Conservation (phyloP, 305 asterid genomes). For the Petunia hybrid region DNA sequence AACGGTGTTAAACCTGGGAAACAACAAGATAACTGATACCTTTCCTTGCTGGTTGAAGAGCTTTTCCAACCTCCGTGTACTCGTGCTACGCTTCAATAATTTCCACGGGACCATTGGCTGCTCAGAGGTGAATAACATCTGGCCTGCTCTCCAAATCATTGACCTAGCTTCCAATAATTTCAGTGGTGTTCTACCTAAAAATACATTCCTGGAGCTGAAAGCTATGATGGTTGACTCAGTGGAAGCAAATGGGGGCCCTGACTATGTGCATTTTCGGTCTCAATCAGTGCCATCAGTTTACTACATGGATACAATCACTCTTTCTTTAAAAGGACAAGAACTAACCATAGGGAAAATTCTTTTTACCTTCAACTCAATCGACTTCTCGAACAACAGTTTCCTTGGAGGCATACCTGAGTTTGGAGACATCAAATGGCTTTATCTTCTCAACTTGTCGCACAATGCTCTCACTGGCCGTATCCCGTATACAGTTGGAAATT, state of each 20-base stretch:
- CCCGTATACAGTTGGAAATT: slow-evolving; percentile 49
- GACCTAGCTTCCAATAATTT: too few relatives aligned
- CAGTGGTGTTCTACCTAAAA: too few relatives aligned
- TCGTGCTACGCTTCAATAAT: slow-evolving; percentile 33
- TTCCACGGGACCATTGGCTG: slow-evolving; percentile 34
- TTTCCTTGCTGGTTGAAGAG: slow-evolving; percentile 40
- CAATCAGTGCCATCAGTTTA: background rate
- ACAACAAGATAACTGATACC: slow-evolving; percentile 39
- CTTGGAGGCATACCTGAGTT: slow-evolving; percentile 40
- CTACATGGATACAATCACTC: slow-evolving; percentile 35
- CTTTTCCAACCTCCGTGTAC: slow-evolving; percentile 32
- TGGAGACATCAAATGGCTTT: slow-evolving; percentile 38
- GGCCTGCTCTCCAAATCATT: too few relatives aligned
- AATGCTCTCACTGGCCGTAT: slow-evolving; percentile 49
- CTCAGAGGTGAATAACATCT: background rate
- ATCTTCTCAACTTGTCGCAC: slow-evolving; percentile 48
- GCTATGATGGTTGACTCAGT: slow-evolving; percentile 23
- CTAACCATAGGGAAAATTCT: slow-evolving; percentile 32
- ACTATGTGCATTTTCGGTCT: slow-evolving; percentile 22
- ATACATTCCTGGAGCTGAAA: slow-evolving; percentile 1
- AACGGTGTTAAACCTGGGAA: slow-evolving; percentile 45
- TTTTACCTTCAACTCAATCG: slow-evolving; percentile 38
- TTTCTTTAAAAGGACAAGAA: slow-evolving; percentile 37
- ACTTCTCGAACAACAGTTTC: slow-evolving; percentile 34
- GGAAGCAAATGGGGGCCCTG: background rate